Base-by-base conservation (phyloP, 495 filamentous ascomycete genomes). In the Penicillium parvum region DNA sequence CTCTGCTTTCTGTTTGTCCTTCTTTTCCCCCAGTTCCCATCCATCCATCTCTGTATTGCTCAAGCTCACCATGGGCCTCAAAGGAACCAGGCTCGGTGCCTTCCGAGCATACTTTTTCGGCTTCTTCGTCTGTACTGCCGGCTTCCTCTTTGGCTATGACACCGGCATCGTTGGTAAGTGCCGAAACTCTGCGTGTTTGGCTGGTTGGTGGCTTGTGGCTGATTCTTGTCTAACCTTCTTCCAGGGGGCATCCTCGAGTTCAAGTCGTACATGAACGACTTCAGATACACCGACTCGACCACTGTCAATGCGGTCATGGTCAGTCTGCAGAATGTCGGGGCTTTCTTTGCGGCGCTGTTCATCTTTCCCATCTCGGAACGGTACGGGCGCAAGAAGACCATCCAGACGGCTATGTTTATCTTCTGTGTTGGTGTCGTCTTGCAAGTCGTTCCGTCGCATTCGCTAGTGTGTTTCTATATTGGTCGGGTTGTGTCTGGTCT, bases 401-500 rank as follows among this genome's bases (percentile, higher is more conserved):
- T 76, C 25, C 62, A 61, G 10, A 39, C 61, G 3, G 58, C 65
- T 4, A 71, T 70, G 25, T 23, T 52, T 3, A 57, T 76, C 18
- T 76, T 76, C 55, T 61, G 48, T 39, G 37, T 69, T 34, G 72
- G 72, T 16, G 68, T 60, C 15, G 57, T 75, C 21, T 37, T 76
- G 7, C 70, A 75, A 33, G 59, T 66, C 0, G 45, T 65, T 20
- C 63, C 67, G 6, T 69, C 68, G 0, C 63, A 70, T 39, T 71
- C 67, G 1, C 49, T 76, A 3, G 65, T 57, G 4, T 66, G 66
- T 20, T 74, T 69, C 51, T 75, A 76, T 35, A 65, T 63, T 5
- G 69, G 63, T 3, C 62, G 77, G 27, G 62, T 78, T 5, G 60
- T 81, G n/a, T 64, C 69, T 1, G 77, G 77, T 17, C 45, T 82